A percentile compares a stretch with the other conserved stretches of the same genome.
Evolutionary conservation across 169 alveolate species (phyloP).

Genomic region (Eimeria mitis): DNA sequence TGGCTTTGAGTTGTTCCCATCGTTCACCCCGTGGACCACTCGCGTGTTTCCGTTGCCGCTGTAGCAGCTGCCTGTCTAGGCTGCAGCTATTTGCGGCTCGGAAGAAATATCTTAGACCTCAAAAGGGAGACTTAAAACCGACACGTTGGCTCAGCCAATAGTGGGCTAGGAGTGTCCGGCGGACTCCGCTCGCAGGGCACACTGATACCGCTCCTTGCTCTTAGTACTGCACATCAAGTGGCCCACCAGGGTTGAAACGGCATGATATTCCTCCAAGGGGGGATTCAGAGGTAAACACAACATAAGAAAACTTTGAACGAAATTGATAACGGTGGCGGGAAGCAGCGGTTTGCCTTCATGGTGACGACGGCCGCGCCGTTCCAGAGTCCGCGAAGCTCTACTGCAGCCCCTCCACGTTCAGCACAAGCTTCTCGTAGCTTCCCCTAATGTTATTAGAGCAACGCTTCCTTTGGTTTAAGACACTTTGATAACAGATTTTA

Average conservation of each 20-base stretch:
- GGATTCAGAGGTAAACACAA: not conserved
- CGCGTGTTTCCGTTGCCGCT: not conserved
- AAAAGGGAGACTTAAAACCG: not conserved
- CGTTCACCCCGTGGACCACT: conserved; percentile 3
- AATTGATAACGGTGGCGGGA: not conserved
- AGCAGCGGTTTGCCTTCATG: not conserved
- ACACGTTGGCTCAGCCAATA: not conserved
- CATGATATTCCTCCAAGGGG: not conserved
- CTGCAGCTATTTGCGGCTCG: conserved; percentile 19
- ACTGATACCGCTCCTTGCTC: not conserved
- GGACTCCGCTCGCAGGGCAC: conserved; percentile 6
- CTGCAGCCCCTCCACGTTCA: not conserved
- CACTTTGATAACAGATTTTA: not conserved
- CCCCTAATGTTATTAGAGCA: not conserved
- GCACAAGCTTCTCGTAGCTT: not conserved
- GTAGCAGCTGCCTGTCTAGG: conserved; percentile 6
- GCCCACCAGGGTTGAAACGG: not conserved
- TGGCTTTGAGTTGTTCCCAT: conserved; percentile 49
- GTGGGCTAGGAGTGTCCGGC: not conserved
- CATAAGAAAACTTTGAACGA: not conserved
- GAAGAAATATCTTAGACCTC: not conserved
- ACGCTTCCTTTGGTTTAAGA: not conserved
- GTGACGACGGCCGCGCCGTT: not conserved
- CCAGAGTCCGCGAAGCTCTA: conserved; percentile 5
- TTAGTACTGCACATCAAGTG: not conserved